phyloP scores from a whole-genome alignment of 805 yeast species.

The Wickerhamiella azymoides region DNA sequence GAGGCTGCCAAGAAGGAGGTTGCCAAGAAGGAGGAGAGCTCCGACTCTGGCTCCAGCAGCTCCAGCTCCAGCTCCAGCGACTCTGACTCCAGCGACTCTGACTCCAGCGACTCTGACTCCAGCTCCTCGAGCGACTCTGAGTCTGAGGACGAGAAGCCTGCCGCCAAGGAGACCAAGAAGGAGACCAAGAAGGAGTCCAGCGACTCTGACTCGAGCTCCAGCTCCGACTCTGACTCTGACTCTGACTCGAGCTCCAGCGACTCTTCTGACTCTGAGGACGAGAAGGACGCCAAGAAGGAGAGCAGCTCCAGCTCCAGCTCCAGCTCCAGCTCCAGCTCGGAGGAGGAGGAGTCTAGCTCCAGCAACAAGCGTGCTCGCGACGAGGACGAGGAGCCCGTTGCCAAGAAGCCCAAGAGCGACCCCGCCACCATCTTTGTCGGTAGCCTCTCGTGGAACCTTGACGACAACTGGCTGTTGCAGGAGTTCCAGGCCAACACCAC shows the following conservation, averaged over 20 bases:
- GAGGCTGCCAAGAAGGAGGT: constrained; percentile 9
- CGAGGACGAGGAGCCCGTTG: constrained; percentile 31
- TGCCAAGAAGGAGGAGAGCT: constrained; percentile 10
- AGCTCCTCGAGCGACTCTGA: too few relatives aligned
- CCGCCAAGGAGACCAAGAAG: constrained; percentile 14
- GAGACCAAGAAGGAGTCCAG: constrained; percentile 15
- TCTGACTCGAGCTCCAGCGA: constrained; percentile 2
- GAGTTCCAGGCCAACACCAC: constrained; percentile 66
- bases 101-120: constrained; percentile 1
- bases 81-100: constrained; percentile 5
- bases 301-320: constrained; percentile 21
- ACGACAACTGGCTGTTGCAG: constrained; percentile 80
- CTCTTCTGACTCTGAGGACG: constrained; percentile 14
- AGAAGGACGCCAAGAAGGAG: constrained; percentile 10
- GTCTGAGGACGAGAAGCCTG: constrained; percentile 13
- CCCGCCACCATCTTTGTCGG: constrained; percentile 92
- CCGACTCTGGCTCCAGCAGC: constrained; percentile 19
- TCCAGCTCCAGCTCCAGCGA: constrained; percentile 10
- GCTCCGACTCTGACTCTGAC: constrained; percentile 4
- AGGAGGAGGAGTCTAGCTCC: constrained; percentile 27
- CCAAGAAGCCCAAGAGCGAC: constrained; percentile 38
- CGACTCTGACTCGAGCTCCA: constrained; percentile 16
- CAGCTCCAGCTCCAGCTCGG: constrained; percentile 24
- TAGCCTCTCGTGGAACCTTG: constrained; percentile 93
- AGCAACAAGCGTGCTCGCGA: constrained; percentile 31